Percentiles rank a stretch among this genome's conserved stretches.
Evolutionary conservation across 805 yeast species (phyloP).

Genomic region (Millerago galiae): DNA sequence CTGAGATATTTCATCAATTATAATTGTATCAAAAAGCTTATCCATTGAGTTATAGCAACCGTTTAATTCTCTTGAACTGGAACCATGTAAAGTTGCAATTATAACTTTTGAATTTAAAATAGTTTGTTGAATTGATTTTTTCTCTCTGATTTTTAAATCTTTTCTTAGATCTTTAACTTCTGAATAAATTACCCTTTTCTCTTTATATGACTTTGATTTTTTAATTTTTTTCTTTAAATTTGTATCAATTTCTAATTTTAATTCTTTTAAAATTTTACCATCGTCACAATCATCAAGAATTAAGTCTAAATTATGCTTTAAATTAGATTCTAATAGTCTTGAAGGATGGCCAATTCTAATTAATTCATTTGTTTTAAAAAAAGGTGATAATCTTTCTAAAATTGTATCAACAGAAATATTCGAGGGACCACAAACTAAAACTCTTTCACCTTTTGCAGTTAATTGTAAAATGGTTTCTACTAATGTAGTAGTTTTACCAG

Average conservation of each 20-base stretch:
- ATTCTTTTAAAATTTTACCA: constrained; percentile 58
- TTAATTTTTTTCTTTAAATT: constrained; percentile 45
- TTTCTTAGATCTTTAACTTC: constrained; percentile 63
- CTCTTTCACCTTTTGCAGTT: constrained; percentile 47
- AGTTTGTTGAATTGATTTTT: constrained; percentile 51
- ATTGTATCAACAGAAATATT: constrained; percentile 90
- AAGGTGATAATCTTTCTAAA: constrained; percentile 54
- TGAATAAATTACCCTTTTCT: constrained; percentile 58
- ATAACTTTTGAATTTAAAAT: constrained; percentile 61
- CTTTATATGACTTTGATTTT: constrained; percentile 57
- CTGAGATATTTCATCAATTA: constrained; percentile 95
- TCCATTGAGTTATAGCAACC: constrained; percentile 35
- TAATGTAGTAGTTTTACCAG: constrained; percentile 77
- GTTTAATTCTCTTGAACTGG: constrained; percentile 68
- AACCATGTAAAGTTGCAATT: constrained; percentile 81
- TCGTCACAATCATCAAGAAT: constrained; percentile 52
- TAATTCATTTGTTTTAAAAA: constrained; percentile 41
- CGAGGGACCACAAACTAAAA: constrained; percentile 90
- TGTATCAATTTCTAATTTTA: constrained; percentile 62
- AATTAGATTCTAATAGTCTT: constrained; percentile 54
- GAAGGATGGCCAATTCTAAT: constrained; percentile 94
- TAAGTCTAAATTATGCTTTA: constrained; percentile 71
- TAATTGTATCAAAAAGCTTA: constrained; percentile 63
- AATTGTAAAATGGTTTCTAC: constrained; percentile 78
- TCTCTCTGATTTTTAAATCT: constrained; percentile 65